A percentile compares a stretch with the other conserved stretches of the same genome.
Conservation (phyloP, 2,329 filamentous ascomycete species). For the Hymenoscyphus scutula region DNA sequence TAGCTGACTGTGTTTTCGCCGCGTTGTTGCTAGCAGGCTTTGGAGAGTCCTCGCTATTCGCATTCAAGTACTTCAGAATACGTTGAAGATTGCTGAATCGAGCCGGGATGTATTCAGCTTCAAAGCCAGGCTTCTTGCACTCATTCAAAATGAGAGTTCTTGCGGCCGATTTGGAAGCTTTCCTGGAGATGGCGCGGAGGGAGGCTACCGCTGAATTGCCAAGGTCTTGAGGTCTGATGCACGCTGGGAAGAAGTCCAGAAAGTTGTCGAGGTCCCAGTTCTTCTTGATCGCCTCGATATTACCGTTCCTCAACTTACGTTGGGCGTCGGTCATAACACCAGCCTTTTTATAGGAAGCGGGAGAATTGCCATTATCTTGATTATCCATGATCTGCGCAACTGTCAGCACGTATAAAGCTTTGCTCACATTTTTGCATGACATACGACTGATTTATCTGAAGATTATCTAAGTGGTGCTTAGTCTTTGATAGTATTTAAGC, state of each 20-base stretch:
- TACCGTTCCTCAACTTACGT: neutral
- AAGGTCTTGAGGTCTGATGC: neutral
- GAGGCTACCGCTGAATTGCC: neutral
- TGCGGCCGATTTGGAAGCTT: neutral
- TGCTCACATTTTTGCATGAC: too few relatives aligned
- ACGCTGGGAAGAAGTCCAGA: neutral
- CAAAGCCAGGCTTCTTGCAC: neutral
- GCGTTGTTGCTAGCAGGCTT: too few relatives aligned
- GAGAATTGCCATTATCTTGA: too few relatives aligned
- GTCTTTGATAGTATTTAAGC: too few relatives aligned
- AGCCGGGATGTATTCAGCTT: neutral
- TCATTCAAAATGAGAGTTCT: neutral
- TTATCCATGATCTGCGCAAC: too few relatives aligned
- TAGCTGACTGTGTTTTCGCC: too few relatives aligned
- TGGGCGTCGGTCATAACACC: neutral
- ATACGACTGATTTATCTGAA: too few relatives aligned
- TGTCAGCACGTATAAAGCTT: too few relatives aligned
- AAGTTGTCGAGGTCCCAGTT: neutral
- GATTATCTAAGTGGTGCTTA: too few relatives aligned
- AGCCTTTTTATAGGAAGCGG: neutral
- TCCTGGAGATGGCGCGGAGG: neutral
- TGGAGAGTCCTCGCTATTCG: too few relatives aligned
- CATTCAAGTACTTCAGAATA: neutral
- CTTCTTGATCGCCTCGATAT: neutral
- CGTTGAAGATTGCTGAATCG: neutral